Conservation (phyloP, 2,329 filamentous ascomycete genomes). For the Fusarium hainanense region DNA sequence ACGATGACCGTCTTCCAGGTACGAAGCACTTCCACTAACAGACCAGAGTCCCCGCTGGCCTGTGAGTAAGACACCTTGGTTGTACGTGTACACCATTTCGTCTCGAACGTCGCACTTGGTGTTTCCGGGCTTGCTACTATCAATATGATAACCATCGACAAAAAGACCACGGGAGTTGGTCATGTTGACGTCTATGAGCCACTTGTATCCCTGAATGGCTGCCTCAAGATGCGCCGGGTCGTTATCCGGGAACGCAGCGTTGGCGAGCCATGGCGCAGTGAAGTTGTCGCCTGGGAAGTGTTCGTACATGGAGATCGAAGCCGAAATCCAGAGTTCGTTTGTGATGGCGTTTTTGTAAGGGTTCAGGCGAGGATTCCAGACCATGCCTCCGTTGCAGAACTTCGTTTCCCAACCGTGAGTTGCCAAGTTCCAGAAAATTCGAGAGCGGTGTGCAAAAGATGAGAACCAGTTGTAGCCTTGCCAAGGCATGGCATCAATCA, state of each 20-base stretch:
- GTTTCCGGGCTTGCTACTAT: constrained; percentile 69
- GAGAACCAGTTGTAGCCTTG: constrained; percentile 80
- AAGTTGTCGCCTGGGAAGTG: constrained; percentile 86
- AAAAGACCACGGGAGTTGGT: constrained; percentile 80
- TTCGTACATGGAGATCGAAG: constrained; percentile 89
- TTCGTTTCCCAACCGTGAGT: constrained; percentile 82
- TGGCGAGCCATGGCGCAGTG: constrained; percentile 69
- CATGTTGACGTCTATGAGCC: constrained; percentile 85
- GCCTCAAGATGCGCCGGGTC: constrained; percentile 76
- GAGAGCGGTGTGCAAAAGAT: constrained; percentile 83
- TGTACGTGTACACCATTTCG: constrained; percentile 94
- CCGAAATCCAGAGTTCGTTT: constrained; percentile 88
- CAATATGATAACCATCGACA: constrained; percentile 89
- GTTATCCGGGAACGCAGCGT: constrained; percentile 47
- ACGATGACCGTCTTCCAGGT: constrained; percentile 82
- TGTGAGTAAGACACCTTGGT: constrained; percentile 89
- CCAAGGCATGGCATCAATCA: constrained; percentile 66
- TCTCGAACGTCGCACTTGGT: constrained; percentile 82
- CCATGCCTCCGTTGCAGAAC: constrained; percentile 88
- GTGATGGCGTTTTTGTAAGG: constrained; percentile 98
- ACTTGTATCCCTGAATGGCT: constrained; percentile 81
- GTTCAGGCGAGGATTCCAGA: constrained; percentile 82
- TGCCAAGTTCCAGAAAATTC: constrained; percentile 87
- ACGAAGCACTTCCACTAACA: constrained; percentile 76
- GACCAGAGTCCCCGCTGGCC: constrained; percentile 84